Evolutionary conservation across 306 rosid species (phyloP).

Genomic region (Begonia fuchsioides): DNA sequence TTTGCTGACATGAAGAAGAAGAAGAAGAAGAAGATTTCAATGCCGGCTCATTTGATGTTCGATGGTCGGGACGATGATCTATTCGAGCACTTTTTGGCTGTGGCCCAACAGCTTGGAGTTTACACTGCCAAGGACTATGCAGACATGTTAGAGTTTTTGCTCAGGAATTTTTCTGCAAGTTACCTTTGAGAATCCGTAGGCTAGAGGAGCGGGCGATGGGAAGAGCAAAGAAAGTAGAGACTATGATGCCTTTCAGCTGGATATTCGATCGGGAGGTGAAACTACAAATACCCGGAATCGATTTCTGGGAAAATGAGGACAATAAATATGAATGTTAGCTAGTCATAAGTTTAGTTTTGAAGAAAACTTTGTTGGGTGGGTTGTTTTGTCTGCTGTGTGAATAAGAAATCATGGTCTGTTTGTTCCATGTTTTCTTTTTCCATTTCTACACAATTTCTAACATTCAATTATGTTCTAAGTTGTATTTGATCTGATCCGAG

Average conservation of each 20-base stretch:
- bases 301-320: no score
- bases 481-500: no score
- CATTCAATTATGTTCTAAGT: no score
- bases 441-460: no score
- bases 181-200: constrained; percentile 60
- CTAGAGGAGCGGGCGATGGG: constrained; percentile 63
- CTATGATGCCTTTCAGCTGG: constrained; percentile 44
- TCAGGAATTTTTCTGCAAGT: constrained; percentile 61
- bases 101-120: constrained; percentile 67
- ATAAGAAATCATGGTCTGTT: no score
- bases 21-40: constrained; percentile 76
- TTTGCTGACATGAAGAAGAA: constrained; percentile 87
- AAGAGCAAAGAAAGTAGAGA: constrained; percentile 30
- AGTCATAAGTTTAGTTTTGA: no score
- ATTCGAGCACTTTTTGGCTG: constrained; percentile 52
- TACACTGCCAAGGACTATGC: constrained; percentile 81
- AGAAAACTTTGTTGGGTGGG: no score
- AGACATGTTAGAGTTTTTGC: constrained; percentile 72
- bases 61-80: constrained; percentile 60
- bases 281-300: constrained; percentile 15
- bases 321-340: no score
- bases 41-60: constrained; percentile 83
- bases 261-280: constrained; percentile 52
- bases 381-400: no score
- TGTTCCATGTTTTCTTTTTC: no score